These are phyloP conservation scores for Gyrodon lividus DNA, from an alignment of 768 basidiomycete species.

Conservation along the genomic window DNA sequence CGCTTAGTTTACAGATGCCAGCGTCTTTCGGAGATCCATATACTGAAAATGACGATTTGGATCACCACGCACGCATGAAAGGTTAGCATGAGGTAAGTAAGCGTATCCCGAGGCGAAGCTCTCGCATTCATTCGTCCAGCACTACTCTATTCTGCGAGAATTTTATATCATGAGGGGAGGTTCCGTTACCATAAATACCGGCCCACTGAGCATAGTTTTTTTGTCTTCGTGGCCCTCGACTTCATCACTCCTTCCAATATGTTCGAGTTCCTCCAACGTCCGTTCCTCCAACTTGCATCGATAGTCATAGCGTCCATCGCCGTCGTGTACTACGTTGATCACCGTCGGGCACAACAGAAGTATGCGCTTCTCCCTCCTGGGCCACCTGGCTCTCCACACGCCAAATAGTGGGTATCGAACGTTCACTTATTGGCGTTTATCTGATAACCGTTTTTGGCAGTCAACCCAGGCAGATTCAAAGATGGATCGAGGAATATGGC, in stretches of 20 bases:
- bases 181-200: neutral
- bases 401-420: slow-evolving; percentile 12
- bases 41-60: too few relatives aligned
- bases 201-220: neutral
- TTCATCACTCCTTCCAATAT: neutral
- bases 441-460: slow-evolving; percentile 4
- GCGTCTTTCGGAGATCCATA: too few relatives aligned
- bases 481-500: slow-evolving; percentile 28
- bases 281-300: neutral
- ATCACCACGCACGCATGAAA: too few relatives aligned
- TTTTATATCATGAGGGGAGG: too few relatives aligned
- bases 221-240: neutral
- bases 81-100: too few relatives aligned
- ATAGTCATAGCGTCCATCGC: neutral
- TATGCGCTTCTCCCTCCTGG: slow-evolving; percentile 19
- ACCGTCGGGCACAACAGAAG: slow-evolving; percentile 2
- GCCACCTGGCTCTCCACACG: slow-evolving; percentile 20
- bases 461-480: slow-evolving; percentile 16
- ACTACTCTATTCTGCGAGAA: too few relatives aligned
- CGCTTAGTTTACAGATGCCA: too few relatives aligned
- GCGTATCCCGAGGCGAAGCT: too few relatives aligned
- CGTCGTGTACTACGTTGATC: slow-evolving; percentile 7
- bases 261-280: neutral
- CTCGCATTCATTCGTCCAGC: too few relatives aligned
- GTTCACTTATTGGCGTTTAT: neutral